Evolutionary conservation across 1,139 yeast genomes (phyloP).

Genomic region (Zygosaccharomyces sapae): DNA sequence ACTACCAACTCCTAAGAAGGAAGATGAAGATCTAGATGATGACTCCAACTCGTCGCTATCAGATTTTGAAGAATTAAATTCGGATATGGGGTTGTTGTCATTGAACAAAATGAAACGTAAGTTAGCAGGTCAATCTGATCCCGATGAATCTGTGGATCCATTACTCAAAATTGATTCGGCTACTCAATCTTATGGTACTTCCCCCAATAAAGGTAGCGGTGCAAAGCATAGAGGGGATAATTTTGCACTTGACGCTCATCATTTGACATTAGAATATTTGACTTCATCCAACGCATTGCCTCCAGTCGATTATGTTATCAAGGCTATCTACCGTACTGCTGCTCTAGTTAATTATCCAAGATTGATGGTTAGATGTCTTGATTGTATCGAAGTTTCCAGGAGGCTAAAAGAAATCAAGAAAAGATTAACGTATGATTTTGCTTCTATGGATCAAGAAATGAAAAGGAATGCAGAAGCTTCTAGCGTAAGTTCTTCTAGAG

Average conservation of each 20-base stretch:
- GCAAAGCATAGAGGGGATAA: constrained; percentile 15
- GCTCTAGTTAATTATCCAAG: constrained; percentile 61
- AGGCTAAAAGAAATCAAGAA: constrained; percentile 40
- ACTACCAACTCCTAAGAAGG: constrained; percentile 6
- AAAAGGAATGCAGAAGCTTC: not conserved
- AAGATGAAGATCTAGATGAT: constrained; percentile 6
- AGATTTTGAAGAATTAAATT: constrained; percentile 24
- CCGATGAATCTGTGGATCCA: constrained; percentile 34
- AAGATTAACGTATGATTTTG: constrained; percentile 21
- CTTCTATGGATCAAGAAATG: constrained; percentile 17
- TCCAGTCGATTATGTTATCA: constrained; percentile 53
- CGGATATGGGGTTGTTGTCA: constrained; percentile 31
- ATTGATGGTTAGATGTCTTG: constrained; percentile 56
- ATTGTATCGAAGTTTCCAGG: constrained; percentile 55
- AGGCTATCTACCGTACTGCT: constrained; percentile 56
- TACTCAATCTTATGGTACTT: constrained; percentile 12
- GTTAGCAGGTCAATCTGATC: constrained; percentile 21
- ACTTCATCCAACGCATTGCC: constrained; percentile 50
- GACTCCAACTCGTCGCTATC: constrained; percentile 15
- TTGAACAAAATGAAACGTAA: constrained; percentile 27
- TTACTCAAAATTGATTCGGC: constrained; percentile 19
- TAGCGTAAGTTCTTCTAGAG: not conserved
- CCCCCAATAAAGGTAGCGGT: constrained; percentile 5
- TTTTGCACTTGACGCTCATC: constrained; percentile 16
- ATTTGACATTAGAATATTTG: constrained; percentile 47